Conservation (phyloP, 768 basidiomycete genomes). For the Naganishia kalamii region DNA sequence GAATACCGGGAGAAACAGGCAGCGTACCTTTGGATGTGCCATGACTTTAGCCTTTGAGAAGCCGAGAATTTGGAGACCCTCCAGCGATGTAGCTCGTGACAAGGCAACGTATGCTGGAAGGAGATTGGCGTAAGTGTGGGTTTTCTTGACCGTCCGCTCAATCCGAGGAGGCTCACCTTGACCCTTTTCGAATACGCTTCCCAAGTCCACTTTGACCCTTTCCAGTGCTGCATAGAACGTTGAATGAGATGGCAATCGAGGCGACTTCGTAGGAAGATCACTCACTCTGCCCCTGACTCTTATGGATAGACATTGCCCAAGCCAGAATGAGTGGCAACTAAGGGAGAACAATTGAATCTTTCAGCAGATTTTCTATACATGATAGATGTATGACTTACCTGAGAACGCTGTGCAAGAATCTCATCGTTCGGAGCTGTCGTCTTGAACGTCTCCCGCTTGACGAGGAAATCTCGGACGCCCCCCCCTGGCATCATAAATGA, state of each 20-base stretch:
- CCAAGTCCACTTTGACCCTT: constrained; percentile 87
- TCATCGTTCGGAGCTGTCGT: constrained; percentile 81
- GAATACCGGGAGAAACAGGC: neutral
- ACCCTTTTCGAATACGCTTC: constrained; percentile 70
- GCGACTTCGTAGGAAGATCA: neutral
- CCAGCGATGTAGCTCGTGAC: constrained; percentile 45
- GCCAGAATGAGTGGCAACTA: constrained; percentile 81
- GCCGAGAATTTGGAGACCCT: constrained; percentile 42
- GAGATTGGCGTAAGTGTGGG: neutral
- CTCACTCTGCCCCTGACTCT: constrained; percentile 84
- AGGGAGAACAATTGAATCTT: neutral
- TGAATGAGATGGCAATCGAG: neutral
- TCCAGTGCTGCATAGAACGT: constrained; percentile 56
- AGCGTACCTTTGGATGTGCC: constrained; percentile 10
- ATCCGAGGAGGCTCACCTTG: constrained; percentile 28
- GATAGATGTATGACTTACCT: constrained; percentile 54
- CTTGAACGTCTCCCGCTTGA: constrained; percentile 73
- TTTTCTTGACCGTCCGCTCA: neutral
- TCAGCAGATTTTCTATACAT: neutral
- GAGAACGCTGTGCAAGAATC: constrained; percentile 67
- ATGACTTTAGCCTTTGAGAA: constrained; percentile 41
- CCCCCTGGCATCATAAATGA: constrained; percentile 65
- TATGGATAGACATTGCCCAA: constrained; percentile 99
- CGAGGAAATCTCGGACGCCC: constrained; percentile 52
- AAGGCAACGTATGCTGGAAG: constrained; percentile 42